A percentile compares a stretch with the other conserved stretches of the same genome.
Evolutionary conservation across 1,284 basidiomycete genomes (phyloP).

Genomic region (Ganoderma resinaceum): DNA sequence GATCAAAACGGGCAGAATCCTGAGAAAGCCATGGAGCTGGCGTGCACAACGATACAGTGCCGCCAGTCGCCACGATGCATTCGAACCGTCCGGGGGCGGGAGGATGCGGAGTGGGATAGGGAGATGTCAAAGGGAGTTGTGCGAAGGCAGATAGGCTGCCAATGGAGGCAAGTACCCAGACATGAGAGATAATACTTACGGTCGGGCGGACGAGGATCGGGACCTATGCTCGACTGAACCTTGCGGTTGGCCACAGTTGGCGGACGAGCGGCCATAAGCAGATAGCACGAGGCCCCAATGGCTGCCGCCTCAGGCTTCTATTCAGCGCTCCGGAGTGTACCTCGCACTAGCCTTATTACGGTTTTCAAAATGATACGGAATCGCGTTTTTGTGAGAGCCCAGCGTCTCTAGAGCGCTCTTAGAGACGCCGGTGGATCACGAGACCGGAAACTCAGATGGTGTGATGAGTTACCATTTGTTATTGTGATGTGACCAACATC

Average conservation of each 20-base stretch:
- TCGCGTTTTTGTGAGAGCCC: no score
- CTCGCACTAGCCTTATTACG: conserved; percentile 8
- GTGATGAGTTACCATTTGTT: no score
- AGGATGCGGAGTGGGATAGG: background rate
- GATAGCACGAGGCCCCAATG: conserved; percentile 9
- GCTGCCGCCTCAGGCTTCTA: conserved; percentile 5
- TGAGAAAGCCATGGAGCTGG: background rate
- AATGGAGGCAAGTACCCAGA: background rate
- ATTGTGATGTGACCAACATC: no score
- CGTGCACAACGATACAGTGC: background rate
- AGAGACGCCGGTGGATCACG: no score
- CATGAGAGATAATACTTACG: background rate
- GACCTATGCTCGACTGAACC: background rate
- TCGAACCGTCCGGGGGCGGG: background rate
- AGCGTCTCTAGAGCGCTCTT: no score
- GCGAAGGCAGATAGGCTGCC: background rate
- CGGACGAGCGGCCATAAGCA: background rate
- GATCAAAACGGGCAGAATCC: background rate
- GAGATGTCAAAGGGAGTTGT: background rate
- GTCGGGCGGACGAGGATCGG: background rate
- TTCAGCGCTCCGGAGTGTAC: conserved; percentile 11
- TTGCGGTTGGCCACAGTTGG: background rate
- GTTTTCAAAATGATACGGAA: no score
- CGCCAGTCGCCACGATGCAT: background rate
- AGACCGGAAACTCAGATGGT: no score